These are phyloP conservation scores for Melaleuca quinquenervia DNA, from an alignment of 345 rosid genomes.

Conservation along the genomic window DNA sequence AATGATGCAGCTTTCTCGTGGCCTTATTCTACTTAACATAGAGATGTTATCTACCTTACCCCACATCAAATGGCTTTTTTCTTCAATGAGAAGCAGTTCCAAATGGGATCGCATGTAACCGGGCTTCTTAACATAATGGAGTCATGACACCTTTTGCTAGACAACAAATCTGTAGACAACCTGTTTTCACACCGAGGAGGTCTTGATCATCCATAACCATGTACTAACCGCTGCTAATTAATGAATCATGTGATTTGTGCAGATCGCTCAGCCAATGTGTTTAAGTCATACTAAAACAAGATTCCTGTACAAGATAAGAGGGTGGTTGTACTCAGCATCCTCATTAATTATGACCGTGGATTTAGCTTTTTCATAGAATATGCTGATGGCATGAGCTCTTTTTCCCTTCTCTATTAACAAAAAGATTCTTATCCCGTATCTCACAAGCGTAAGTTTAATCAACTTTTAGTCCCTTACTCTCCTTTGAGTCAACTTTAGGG, in stretches of 20 bases:
- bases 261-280: neutral
- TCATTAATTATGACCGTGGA: neutral
- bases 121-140: neutral
- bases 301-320: neutral
- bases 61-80: neutral
- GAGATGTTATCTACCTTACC: neutral
- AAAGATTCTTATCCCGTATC: neutral
- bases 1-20: neutral
- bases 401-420: neutral
- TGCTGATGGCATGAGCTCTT: neutral
- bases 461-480: neutral
- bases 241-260: neutral
- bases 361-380: neutral
- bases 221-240: neutral
- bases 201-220: neutral
- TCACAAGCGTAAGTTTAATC: neutral
- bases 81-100: neutral
- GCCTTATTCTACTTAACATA: neutral
- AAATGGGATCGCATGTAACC: neutral
- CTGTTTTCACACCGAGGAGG: neutral
- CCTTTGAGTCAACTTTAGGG: neutral
- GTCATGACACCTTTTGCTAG: neutral
- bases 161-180: neutral
- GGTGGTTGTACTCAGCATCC: neutral
- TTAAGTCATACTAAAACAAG: neutral